A percentile compares a stretch with the other conserved stretches of the same genome.
Conservation (phyloP, 257 asterid species). For the Gynochthodes officinalis region DNA sequence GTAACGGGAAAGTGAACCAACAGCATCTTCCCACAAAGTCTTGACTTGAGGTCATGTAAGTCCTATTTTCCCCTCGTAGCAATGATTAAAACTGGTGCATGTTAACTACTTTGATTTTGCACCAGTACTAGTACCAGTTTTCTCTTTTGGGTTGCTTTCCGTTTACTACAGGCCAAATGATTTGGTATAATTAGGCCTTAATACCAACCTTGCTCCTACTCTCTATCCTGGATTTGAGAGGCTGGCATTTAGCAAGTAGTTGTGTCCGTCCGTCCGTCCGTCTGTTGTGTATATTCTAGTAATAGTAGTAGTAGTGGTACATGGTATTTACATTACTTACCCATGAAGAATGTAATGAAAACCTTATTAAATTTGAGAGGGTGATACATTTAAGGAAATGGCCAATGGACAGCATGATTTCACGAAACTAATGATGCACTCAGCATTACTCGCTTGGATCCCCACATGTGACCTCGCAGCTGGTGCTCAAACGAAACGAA, state of each 20-base stretch:
- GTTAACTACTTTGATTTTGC: not conserved
- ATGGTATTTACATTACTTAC: not conserved
- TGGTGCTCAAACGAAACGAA: too few species aligned
- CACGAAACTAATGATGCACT: not conserved
- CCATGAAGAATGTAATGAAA: not conserved
- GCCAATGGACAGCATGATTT: not conserved
- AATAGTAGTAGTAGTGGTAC: not conserved
- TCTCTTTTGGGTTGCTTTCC: slow-evolving; percentile 2
- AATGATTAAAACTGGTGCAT: slow-evolving; percentile 3
- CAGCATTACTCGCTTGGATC: not conserved
- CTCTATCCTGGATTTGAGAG: too few species aligned
- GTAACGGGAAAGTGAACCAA: not conserved
- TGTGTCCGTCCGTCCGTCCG: too few species aligned
- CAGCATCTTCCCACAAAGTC: not conserved
- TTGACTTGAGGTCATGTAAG: too few species aligned
- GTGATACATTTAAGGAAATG: not conserved
- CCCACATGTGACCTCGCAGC: too few species aligned
- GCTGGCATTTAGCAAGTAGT: too few species aligned
- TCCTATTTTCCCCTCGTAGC: too few species aligned
- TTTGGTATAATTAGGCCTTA: not conserved
- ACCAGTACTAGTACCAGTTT: not conserved
- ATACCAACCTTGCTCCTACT: too few species aligned
- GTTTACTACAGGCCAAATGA: slow-evolving; percentile 7
- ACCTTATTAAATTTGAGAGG: not conserved
- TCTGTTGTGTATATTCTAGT: not conserved